A percentile compares a stretch with the other conserved stretches of the same genome.
These are phyloP conservation scores for Pilatotrama ljubarskyi DNA, from an alignment of 768 basidiomycete genomes.

Conservation along the genomic window DNA sequence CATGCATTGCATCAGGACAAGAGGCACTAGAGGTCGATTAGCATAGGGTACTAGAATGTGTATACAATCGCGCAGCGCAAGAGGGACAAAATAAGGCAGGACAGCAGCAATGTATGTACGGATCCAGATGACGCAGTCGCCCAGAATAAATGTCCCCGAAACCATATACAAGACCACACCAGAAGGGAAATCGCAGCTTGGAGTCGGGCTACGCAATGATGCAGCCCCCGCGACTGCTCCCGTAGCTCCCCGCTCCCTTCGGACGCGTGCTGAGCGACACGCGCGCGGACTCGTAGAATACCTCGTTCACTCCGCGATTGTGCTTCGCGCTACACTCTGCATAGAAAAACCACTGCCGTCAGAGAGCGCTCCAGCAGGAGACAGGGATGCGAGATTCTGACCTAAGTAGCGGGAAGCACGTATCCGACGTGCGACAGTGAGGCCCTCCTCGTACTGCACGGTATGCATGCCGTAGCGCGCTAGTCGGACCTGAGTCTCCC, in stretches of 20 bases:
- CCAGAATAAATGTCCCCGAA: neutral
- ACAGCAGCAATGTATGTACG: neutral
- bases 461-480: conserved; percentile 67
- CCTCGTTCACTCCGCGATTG: conserved; percentile 91
- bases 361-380: neutral
- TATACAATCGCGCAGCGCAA: neutral
- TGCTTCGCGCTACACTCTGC: conserved; percentile 97
- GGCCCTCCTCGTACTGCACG: conserved; percentile 90
- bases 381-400: conserved; percentile 36
- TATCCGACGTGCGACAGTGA: conserved; percentile 86
- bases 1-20: neutral
- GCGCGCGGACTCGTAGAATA: conserved; percentile 88
- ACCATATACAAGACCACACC: too few relatives aligned
- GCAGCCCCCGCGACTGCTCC: conserved; percentile 42
- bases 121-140: conserved; percentile 15
- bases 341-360: neutral
- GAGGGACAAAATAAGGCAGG: neutral
- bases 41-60: neutral
- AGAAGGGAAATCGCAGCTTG: neutral
- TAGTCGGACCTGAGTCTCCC: conserved; percentile 66
- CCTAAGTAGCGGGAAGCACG: conserved; percentile 92
- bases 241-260: conserved; percentile 55
- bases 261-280: conserved; percentile 76
- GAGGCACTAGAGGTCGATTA: neutral
- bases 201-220: conserved; percentile 35